These are phyloP conservation scores for Candida chilensis DNA, from an alignment of 805 yeast genomes.

Conservation along the genomic window DNA sequence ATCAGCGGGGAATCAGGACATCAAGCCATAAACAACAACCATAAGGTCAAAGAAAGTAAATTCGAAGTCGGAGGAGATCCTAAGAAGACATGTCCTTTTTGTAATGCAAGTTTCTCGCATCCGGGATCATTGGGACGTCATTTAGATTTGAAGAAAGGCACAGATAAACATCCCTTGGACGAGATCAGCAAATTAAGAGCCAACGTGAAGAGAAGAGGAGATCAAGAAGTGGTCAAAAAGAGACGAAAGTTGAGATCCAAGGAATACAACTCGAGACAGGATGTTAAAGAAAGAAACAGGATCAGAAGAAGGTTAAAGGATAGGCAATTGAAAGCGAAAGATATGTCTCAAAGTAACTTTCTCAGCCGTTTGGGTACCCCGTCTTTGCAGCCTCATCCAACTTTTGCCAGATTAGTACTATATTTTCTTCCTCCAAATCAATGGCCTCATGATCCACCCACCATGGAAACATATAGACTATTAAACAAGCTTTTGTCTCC, in stretches of 20 bases:
- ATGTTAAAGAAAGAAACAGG: constrained; percentile 36
- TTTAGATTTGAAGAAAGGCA: constrained; percentile 46
- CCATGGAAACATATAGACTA: constrained; percentile 29
- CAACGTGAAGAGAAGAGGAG: constrained; percentile 43
- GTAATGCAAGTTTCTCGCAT: constrained; percentile 43
- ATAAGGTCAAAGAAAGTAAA: no score
- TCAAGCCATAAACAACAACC: no score
- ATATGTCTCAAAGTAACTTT: constrained; percentile 20
- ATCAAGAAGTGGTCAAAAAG: constrained; percentile 26
- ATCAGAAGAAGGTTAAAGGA: constrained; percentile 35
- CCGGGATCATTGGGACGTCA: constrained; percentile 56
- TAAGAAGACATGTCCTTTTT: constrained; percentile 37
- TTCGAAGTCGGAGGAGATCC: neutral
- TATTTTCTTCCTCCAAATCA: constrained; percentile 31
- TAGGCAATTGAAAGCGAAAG: constrained; percentile 27
- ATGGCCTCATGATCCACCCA: constrained; percentile 50
- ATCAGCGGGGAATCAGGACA: no score
- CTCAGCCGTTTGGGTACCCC: constrained; percentile 26
- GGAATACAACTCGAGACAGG: constrained; percentile 34
- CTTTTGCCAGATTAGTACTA: constrained; percentile 39
- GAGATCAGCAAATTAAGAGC: constrained; percentile 35
- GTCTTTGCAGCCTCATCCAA: constrained; percentile 27
- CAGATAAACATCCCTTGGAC: constrained; percentile 39
- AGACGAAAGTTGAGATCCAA: constrained; percentile 29
- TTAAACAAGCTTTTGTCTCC: neutral